A percentile compares a stretch with the other conserved stretches of the same genome.
These are phyloP conservation scores for Paramecium primaurelia DNA, from an alignment of 73 alveolate species.

Conservation along the genomic window DNA sequence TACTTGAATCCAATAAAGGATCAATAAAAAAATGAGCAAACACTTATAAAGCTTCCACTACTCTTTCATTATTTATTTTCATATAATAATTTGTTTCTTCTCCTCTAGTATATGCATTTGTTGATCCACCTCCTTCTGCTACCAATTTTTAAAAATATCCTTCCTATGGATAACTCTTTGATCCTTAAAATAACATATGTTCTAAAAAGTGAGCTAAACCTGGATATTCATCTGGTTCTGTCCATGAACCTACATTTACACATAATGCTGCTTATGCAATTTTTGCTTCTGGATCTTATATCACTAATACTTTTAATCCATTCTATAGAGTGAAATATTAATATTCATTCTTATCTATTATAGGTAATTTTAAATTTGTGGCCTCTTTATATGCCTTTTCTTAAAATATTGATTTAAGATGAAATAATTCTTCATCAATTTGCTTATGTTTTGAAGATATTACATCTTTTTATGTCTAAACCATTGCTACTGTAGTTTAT, in stretches of 20 bases:
- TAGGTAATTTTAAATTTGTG: not conserved
- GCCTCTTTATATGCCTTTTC: not conserved
- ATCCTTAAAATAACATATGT: constrained; percentile 70
- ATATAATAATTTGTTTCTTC: constrained; percentile 57
- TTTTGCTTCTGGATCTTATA: constrained; percentile 67
- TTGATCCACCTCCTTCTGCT: constrained; percentile 50
- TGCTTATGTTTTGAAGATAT: not conserved
- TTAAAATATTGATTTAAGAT: not conserved
- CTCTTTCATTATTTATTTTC: constrained; percentile 43
- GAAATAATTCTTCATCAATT: not conserved
- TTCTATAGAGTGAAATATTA: not conserved
- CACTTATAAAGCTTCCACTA: constrained; percentile 32
- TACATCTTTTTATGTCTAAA: not conserved
- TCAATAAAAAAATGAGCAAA: constrained; percentile 55
- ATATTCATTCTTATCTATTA: constrained; percentile 29
- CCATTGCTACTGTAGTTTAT: not conserved
- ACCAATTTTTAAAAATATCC: constrained; percentile 38
- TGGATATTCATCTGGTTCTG: constrained; percentile 66
- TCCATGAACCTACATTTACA: constrained; percentile 72
- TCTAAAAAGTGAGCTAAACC: constrained; percentile 76
- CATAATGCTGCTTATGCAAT: constrained; percentile 70
- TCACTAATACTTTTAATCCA: constrained; percentile 34
- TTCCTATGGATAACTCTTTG: constrained; percentile 53
- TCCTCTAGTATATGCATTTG: constrained; percentile 52
- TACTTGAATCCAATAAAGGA: constrained; percentile 35